phyloP scores from a whole-genome alignment of 768 basidiomycete genomes.

The Termitomyces sp. region DNA sequence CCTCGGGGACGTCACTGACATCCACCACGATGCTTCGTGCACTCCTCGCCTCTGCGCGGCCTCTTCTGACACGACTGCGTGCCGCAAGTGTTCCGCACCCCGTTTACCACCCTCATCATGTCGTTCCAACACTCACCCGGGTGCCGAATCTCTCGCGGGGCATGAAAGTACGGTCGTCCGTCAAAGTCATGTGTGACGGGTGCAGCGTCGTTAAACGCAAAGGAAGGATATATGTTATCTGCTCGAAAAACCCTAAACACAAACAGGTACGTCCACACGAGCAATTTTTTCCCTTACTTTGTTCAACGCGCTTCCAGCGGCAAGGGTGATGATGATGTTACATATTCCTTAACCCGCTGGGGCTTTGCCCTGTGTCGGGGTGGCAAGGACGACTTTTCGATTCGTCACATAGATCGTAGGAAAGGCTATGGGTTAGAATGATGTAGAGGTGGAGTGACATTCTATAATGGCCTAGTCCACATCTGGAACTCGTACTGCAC shows the following conservation, averaged over 20 bases:
- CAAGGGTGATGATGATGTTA: conserved; percentile 44
- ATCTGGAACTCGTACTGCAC: conserved; percentile 91
- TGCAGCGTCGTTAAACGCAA: conserved; percentile 87
- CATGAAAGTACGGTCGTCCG: conserved; percentile 95
- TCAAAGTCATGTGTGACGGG: conserved; percentile 93
- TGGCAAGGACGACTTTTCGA: conserved; percentile 36
- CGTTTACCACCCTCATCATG: conserved; percentile 26
- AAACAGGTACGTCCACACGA: conserved; percentile 70
- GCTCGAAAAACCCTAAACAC: conserved; percentile 92
- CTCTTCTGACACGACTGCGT: conserved; percentile 50
- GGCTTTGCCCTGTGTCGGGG: no score
- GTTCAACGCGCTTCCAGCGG: conserved; percentile 37
- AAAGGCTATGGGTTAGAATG: neutral
- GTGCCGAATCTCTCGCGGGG: conserved; percentile 52
- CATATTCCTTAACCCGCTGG: no score
- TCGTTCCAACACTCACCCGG: conserved; percentile 17
- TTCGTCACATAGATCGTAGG: neutral
- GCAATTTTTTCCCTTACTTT: neutral
- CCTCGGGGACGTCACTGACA: neutral
- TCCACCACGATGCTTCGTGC: conserved; percentile 53
- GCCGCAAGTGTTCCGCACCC: conserved; percentile 26
- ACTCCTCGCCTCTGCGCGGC: conserved; percentile 57
- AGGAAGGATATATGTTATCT: conserved; percentile 89
- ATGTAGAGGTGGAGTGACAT: neutral
- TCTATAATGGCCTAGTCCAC: conserved; percentile 60